Percentiles rank a stretch among this genome's conserved stretches.
Evolutionary conservation across 768 basidiomycete genomes (phyloP).

Genomic region (Botryobasidium botryosum): DNA sequence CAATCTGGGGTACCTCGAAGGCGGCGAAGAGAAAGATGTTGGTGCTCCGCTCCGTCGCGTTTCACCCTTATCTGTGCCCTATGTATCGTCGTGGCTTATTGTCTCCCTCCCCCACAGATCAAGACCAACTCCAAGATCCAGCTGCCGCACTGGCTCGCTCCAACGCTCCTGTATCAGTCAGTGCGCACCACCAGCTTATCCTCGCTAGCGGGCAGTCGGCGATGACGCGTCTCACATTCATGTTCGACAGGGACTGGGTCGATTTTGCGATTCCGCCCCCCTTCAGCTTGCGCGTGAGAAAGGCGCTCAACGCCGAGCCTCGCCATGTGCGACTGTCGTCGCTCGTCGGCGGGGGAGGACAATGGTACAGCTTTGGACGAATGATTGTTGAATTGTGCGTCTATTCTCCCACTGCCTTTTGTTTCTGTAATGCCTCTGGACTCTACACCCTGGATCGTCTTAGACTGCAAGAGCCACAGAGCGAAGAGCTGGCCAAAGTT

Average conservation of each 20-base stretch:
- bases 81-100: conserved; percentile 2
- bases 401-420: conserved; percentile 2
- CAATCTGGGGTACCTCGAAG: conserved; percentile 78
- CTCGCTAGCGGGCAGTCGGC: no score
- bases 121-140: conserved; percentile 57
- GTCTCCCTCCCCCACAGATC: conserved; percentile 53
- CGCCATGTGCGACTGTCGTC: conserved; percentile 66
- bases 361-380: conserved; percentile 88
- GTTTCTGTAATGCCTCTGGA: background rate
- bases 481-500: conserved; percentile 50
- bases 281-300: conserved; percentile 58
- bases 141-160: conserved; percentile 82
- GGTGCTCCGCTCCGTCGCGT: conserved; percentile 15
- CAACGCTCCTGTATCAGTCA: conserved; percentile 68
- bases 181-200: no score
- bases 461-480: conserved; percentile 64
- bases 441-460: conserved; percentile 1
- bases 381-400: conserved; percentile 68
- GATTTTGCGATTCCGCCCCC: conserved; percentile 72
- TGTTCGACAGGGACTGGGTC: conserved; percentile 53
- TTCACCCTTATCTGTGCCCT: background rate
- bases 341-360: conserved; percentile 71
- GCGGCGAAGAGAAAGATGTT: conserved; percentile 71
- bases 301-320: conserved; percentile 80
- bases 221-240: no score